These are phyloP conservation scores for Aspergillus clavatus DNA, from an alignment of 2,329 filamentous ascomycete genomes.

Conservation along the genomic window DNA sequence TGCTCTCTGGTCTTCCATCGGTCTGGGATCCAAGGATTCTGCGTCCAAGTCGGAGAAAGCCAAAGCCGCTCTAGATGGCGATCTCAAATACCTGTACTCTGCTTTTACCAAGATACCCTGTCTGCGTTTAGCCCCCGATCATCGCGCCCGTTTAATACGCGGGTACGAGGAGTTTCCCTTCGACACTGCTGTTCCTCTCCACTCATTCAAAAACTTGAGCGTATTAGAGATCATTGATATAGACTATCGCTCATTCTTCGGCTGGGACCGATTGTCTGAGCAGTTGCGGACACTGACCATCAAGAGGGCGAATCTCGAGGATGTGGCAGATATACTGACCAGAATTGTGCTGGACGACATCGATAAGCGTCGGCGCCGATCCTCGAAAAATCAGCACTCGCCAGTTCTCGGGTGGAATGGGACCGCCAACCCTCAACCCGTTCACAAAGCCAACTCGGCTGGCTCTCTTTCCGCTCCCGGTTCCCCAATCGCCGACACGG, in stretches of 20 bases:
- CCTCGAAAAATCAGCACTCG: slow-evolving; percentile 78
- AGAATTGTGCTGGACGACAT: slow-evolving; percentile 95
- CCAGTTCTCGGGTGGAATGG: slow-evolving; percentile 64
- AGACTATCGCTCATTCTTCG: slow-evolving; percentile 94
- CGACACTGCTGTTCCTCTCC: slow-evolving; percentile 92
- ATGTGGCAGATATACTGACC: slow-evolving; percentile 82
- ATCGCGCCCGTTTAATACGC: slow-evolving; percentile 80
- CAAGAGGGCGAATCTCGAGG: slow-evolving; percentile 81
- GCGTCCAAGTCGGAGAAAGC: slow-evolving; percentile 82
- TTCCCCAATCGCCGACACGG: slow-evolving; percentile 52
- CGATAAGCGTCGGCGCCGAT: slow-evolving; percentile 82
- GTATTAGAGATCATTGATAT: slow-evolving; percentile 91
- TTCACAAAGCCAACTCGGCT: slow-evolving; percentile 61
- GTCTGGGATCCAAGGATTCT: slow-evolving; percentile 73
- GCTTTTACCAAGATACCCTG: slow-evolving; percentile 98
- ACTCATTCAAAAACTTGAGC: slow-evolving; percentile 95
- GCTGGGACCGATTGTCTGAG: slow-evolving; percentile 91
- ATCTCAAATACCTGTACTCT: slow-evolving; percentile 94
- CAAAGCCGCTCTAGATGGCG: slow-evolving; percentile 76
- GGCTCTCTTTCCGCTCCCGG: slow-evolving; percentile 66
- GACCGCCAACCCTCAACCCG: slow-evolving; percentile 54
- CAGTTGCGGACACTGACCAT: slow-evolving; percentile 85
- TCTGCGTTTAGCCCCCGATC: slow-evolving; percentile 83
- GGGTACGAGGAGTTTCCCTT: slow-evolving; percentile 98
- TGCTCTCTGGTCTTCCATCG: slow-evolving; percentile 82